These are phyloP conservation scores for Sphagnum tenellum DNA, from an alignment of 225 moss, liverwort and hornwort genomes.

Conservation along the genomic window DNA sequence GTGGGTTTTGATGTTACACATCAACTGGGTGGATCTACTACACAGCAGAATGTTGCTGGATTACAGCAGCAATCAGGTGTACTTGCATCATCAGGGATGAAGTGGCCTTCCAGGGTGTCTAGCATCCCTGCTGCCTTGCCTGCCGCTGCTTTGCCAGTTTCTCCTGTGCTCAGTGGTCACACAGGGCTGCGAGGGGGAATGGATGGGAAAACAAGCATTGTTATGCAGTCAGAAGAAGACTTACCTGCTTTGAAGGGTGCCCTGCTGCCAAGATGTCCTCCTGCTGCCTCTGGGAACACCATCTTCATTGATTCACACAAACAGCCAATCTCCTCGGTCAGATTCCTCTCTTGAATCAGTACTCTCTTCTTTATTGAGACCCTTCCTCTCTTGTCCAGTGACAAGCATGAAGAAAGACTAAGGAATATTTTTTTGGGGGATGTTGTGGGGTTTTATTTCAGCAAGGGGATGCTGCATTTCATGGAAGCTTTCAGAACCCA, in stretches of 20 bases:
- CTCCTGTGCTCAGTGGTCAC: conserved; percentile 16
- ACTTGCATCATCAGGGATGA: no score
- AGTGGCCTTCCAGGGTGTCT: background rate
- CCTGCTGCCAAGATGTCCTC: conserved; percentile 13
- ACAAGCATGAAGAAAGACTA: background rate
- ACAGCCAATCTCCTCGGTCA: conserved; percentile 29
- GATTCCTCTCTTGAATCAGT: background rate
- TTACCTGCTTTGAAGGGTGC: conserved; percentile 14
- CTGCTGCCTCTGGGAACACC: conserved; percentile 10
- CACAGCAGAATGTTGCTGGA: conserved; percentile 18
- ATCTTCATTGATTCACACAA: conserved; percentile 14
- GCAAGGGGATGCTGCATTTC: conserved; percentile 23
- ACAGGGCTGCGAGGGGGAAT: background rate
- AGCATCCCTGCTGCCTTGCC: conserved; percentile 8
- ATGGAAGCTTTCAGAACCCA: conserved; percentile 28
- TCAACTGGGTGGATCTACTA: conserved; percentile 17
- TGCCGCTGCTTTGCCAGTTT: conserved; percentile 15
- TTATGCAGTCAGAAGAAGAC: conserved; percentile 23
- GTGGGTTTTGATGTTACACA: conserved; percentile 20
- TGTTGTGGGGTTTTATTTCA: background rate
- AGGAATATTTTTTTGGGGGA: background rate
- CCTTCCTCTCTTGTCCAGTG: no score
- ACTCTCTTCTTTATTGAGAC: background rate
- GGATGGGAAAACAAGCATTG: conserved; percentile 14
- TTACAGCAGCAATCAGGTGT: conserved; percentile 9